Base-by-base conservation (phyloP, 2,329 filamentous ascomycete species). In the Fusarium ambrosium region DNA sequence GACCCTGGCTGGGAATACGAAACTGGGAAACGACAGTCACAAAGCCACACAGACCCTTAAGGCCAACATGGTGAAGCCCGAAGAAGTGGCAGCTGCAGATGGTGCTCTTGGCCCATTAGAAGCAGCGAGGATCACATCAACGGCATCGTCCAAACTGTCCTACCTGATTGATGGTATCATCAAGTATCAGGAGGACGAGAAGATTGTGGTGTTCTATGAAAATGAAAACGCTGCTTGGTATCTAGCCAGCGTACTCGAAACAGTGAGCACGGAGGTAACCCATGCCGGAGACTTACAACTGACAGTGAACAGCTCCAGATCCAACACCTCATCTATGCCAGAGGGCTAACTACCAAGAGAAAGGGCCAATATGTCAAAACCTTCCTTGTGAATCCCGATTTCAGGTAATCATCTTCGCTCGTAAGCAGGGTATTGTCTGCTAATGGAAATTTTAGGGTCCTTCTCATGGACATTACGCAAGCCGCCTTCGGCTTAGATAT, bases 141-240 rank as follows among this genome's bases (percentile, higher is more conserved):
- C 95, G 0, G 90, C 92, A 0, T 98, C 95, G 0, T 91, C 94
- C 0, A 98, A 98, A 82, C 86, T 98, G 4, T 95, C 93, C 4
- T 98, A 98, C 78, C 86, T 98, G 7, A 85, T 98, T 20, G 92
- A 95, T 64, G 88, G 90, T 36, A 91, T 98, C 14, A 82, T 92
- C 6, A 86, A 89, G 62, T 87, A 95, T 71, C 90, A 97, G 63
- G 82, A 87, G 1, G 84, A 88, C 0, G 95, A 98, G 78, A 97
- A 98, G 82, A 97, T 97, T 4, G 90, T 98, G 62, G 89, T 98
- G 11, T 98, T 98, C 81, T 98, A 98, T 81, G 95, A 97, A 70
- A 93, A 93, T 36, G 93, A 97, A 70, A 96, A 97, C 76, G 89
- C 93, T 3, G 95, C 95, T 1, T 97, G 90, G 82, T 98, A 97